These are phyloP conservation scores for Penicillium cinerascens DNA, from an alignment of 495 filamentous ascomycete species.

Conservation along the genomic window DNA sequence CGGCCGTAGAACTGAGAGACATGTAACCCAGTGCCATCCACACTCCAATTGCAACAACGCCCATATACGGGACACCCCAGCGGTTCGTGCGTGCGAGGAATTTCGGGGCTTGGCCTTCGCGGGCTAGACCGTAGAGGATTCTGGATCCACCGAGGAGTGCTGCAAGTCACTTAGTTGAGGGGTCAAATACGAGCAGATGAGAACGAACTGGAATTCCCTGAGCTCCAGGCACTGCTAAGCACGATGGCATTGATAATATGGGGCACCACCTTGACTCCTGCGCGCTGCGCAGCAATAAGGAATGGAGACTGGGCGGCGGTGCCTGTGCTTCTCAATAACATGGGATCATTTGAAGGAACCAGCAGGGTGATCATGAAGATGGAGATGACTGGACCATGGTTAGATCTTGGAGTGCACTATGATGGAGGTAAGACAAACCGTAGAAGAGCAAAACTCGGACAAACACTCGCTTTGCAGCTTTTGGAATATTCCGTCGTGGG, in stretches of 20 bases:
- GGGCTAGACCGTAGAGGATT: conserved; percentile 41
- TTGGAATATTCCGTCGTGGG: conserved; percentile 66
- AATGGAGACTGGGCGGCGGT: conserved; percentile 52
- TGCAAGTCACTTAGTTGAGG: background rate
- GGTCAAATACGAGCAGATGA: conserved; percentile 21
- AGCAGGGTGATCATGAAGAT: conserved; percentile 53
- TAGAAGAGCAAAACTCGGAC: conserved; percentile 68
- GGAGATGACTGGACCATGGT: conserved; percentile 6
- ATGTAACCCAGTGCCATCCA: conserved; percentile 25
- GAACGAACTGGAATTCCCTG: conserved; percentile 53
- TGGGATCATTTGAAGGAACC: conserved; percentile 50
- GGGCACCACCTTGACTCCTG: conserved; percentile 53
- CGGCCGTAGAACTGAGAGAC: conserved; percentile 15
- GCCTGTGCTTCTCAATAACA: conserved; percentile 38
- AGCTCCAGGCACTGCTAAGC: conserved; percentile 65
- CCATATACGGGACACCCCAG: conserved; percentile 34
- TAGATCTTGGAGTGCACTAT: background rate
- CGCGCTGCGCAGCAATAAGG: conserved; percentile 46
- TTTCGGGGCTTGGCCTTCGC: conserved; percentile 31
- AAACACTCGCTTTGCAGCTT: conserved; percentile 70
- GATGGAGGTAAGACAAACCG: conserved; percentile 35
- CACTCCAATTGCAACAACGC: conserved; percentile 19
- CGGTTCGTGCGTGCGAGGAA: conserved; percentile 30
- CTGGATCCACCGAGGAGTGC: conserved; percentile 47
- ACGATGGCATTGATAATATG: conserved; percentile 69